These are phyloP conservation scores for Wilhelminamyces savonicus DNA, from an alignment of 805 yeast genomes.

Conservation along the genomic window DNA sequence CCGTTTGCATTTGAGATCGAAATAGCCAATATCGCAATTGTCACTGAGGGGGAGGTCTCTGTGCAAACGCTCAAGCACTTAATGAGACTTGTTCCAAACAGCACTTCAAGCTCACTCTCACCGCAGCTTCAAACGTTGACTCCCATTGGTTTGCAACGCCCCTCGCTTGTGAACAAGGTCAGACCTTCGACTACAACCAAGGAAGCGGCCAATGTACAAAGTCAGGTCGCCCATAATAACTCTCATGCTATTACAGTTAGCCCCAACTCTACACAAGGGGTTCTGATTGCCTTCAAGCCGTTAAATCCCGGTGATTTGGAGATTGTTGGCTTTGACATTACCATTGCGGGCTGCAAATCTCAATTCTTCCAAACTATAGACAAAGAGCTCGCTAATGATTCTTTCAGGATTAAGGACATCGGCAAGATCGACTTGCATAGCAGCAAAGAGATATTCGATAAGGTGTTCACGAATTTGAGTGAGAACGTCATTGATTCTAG, in stretches of 20 bases:
- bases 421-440: not conserved
- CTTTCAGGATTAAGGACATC: constrained; percentile 7
- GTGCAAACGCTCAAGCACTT: constrained; percentile 21
- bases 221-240: not conserved
- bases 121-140: not conserved
- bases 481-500: constrained; percentile 13
- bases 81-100: not conserved
- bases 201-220: too few relatives aligned
- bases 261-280: constrained; percentile 21
- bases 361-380: constrained; percentile 40
- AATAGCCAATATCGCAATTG: constrained; percentile 42
- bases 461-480: constrained; percentile 19
- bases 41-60: constrained; percentile 19
- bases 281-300: constrained; percentile 45
- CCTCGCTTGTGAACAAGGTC: not conserved
- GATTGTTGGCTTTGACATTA: constrained; percentile 46
- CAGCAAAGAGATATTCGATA: constrained; percentile 3
- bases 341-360: constrained; percentile 43
- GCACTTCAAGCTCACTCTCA: not conserved
- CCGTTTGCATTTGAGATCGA: constrained; percentile 74
- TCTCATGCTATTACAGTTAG: constrained; percentile 14
- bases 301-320: constrained; percentile 40
- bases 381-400: constrained; percentile 13
- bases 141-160: not conserved
- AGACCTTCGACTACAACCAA: not conserved